A percentile compares a stretch with the other conserved stretches of the same genome.
These are phyloP conservation scores for Lentinus tigrinus DNA, from an alignment of 768 basidiomycete species.

Conservation along the genomic window DNA sequence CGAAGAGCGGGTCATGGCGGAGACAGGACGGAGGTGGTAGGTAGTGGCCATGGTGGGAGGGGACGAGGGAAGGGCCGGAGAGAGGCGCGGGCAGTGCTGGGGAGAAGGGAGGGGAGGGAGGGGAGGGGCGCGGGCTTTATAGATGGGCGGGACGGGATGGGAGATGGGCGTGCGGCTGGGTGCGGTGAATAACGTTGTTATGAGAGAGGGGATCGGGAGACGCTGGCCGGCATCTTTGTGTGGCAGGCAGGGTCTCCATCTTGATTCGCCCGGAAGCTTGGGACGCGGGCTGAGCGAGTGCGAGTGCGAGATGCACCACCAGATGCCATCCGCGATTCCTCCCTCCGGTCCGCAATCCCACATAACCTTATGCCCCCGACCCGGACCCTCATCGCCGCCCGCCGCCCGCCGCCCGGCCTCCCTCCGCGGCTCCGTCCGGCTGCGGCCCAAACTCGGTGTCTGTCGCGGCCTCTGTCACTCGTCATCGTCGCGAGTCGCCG, in stretches of 20 bases:
- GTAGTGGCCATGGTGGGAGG: constrained; percentile 21
- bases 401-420: background rate
- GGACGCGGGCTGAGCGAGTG: background rate
- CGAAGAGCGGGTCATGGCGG: constrained; percentile 46
- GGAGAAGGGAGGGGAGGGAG: constrained; percentile 5
- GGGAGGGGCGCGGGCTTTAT: constrained; percentile 5
- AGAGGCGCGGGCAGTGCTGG: constrained; percentile 5
- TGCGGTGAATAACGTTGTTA: background rate
- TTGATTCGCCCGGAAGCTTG: background rate
- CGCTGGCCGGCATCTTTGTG: background rate
- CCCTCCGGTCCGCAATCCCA: constrained; percentile 16
- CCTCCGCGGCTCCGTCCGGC: background rate
- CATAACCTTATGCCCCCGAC: constrained; percentile 4
- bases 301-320: background rate
- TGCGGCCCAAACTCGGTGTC: too few species aligned
- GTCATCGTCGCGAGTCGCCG: too few species aligned
- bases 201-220: background rate
- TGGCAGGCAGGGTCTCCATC: background rate
- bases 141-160: constrained; percentile 2
- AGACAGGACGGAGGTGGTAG: constrained; percentile 60
- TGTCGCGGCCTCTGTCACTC: too few species aligned
- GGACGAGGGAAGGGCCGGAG: constrained; percentile 12
- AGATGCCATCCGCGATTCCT: too few species aligned
- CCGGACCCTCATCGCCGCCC: background rate
- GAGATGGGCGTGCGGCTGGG: background rate